Evolutionary conservation across 208 protist genomes (phyloP).

Genomic region (Crithidia mellificae): DNA sequence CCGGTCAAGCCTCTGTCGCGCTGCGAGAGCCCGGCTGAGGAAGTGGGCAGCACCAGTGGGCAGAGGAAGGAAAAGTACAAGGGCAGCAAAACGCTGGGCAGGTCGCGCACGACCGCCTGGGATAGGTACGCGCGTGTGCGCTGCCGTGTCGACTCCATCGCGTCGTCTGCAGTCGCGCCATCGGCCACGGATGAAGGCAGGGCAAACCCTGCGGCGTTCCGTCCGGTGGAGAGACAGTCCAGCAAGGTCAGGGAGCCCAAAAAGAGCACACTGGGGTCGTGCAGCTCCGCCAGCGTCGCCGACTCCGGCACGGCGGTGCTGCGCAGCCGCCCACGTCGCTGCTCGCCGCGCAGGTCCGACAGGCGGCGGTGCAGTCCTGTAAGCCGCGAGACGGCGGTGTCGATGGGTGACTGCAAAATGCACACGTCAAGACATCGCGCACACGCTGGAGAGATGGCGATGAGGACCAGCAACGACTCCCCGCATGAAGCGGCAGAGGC

Average conservation of each 20-base stretch:
- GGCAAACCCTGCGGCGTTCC: neutral
- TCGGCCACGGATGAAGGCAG: neutral
- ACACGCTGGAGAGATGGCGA: slow-evolving; percentile 26
- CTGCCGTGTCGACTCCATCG: slow-evolving; percentile 20
- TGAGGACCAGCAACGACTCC: slow-evolving; percentile 15
- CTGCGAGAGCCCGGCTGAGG: neutral
- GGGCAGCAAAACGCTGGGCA: slow-evolving; percentile 20
- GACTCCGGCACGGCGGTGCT: neutral
- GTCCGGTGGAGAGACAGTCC: neutral
- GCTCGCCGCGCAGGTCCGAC: slow-evolving; percentile 8
- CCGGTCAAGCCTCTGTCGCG: neutral
- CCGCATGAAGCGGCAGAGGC: neutral
- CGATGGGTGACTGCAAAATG: slow-evolving; percentile 10
- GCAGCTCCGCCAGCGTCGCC: slow-evolving; percentile 10
- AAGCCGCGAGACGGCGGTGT: slow-evolving; percentile 17
- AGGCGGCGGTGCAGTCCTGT: slow-evolving; percentile 19
- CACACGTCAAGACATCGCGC: slow-evolving; percentile 24
- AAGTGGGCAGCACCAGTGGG: slow-evolving; percentile 25
- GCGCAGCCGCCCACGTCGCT: neutral
- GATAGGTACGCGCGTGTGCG: slow-evolving; percentile 22
- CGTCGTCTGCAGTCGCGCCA: neutral
- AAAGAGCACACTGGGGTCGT: slow-evolving; percentile 25
- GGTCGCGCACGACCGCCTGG: slow-evolving; percentile 20
- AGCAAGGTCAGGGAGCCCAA: slow-evolving; percentile 12
- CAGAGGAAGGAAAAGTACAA: slow-evolving; percentile 35